phyloP scores from a whole-genome alignment of 2,329 filamentous ascomycete species.

The Mycosphaerelloides madeirae region DNA sequence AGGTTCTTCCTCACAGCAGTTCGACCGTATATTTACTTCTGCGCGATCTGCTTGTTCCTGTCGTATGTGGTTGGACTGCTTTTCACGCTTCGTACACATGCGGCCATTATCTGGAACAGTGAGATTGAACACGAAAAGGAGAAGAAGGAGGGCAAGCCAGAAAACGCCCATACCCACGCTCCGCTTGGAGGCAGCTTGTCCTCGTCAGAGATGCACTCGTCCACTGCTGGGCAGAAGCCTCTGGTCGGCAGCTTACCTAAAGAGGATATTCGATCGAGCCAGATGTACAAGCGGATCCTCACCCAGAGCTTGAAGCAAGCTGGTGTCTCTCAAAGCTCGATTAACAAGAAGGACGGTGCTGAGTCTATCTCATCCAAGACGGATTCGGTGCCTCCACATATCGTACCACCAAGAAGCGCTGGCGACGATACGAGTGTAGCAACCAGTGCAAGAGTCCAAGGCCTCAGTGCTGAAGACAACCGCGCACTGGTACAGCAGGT shows the following conservation, averaged over 20 bases:
- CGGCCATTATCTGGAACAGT: constrained; percentile 92
- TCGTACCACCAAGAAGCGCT: constrained; percentile 67
- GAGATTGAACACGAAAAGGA: constrained; percentile 57
- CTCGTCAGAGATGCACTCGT: constrained; percentile 5
- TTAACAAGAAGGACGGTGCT: constrained; percentile 31
- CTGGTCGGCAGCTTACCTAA: constrained; percentile 29
- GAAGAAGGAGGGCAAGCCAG: constrained; percentile 31
- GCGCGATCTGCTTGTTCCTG: constrained; percentile 77
- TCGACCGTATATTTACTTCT: constrained; percentile 86
- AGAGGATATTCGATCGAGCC: constrained; percentile 75
- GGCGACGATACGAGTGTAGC: constrained; percentile 43
- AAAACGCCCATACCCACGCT: constrained; percentile 13
- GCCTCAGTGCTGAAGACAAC: constrained; percentile 78
- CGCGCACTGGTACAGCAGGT: constrained; percentile 77
- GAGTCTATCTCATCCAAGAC: constrained; percentile 13
- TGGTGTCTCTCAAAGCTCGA: constrained; percentile 58
- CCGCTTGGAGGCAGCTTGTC: constrained; percentile 10
- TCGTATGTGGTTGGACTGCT: constrained; percentile 91
- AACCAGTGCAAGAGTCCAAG: constrained; percentile 47
- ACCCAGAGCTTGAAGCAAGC: constrained; percentile 84
- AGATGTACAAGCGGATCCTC: constrained; percentile 87
- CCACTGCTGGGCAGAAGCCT: constrained; percentile 5
- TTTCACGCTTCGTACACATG: constrained; percentile 93
- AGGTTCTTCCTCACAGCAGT: constrained; percentile 88
- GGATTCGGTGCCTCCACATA: constrained; percentile 55